phyloP scores from a whole-genome alignment of 129 eudicot genomes.

The Ambrosia artemisiifolia region DNA sequence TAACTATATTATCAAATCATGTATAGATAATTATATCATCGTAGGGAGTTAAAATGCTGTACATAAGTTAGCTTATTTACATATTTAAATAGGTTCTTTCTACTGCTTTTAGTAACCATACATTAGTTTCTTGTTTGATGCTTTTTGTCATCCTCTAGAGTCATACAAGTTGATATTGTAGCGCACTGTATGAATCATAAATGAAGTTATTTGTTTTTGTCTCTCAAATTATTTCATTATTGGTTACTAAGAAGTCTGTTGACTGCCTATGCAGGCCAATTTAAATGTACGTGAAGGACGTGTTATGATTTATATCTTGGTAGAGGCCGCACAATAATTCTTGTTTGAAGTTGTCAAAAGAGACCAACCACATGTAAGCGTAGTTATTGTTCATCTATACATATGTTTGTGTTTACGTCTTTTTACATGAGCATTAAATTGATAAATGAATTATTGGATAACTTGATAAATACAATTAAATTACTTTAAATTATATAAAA shows the following conservation, averaged over 20 bases:
- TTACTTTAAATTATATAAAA: no score
- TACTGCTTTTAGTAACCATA: neutral
- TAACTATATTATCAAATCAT: no score
- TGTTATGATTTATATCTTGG: constrained; percentile 94
- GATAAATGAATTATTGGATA: no score
- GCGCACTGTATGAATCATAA: neutral
- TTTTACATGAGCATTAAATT: no score
- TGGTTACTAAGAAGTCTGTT: constrained; percentile 10
- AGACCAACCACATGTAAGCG: constrained; percentile 40
- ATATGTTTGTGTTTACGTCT: constrained; percentile 9
- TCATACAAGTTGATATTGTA: neutral
- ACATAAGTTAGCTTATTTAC: no score
- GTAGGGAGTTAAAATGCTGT: no score
- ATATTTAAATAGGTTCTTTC: no score
- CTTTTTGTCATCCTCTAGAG: neutral
- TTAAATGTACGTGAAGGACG: constrained; percentile 98
- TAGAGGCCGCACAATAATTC: constrained; percentile 97
- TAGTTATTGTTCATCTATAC: constrained; percentile 17
- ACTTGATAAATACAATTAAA: no score
- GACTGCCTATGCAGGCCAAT: constrained; percentile 59
- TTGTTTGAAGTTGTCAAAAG: constrained; percentile 78
- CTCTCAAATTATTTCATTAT: neutral
- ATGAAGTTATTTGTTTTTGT: neutral
- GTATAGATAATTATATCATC: no score
- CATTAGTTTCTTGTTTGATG: constrained; percentile 3